Evolutionary conservation across 2,329 filamentous ascomycete species (phyloP).

Genomic region (Knufia petricola): DNA sequence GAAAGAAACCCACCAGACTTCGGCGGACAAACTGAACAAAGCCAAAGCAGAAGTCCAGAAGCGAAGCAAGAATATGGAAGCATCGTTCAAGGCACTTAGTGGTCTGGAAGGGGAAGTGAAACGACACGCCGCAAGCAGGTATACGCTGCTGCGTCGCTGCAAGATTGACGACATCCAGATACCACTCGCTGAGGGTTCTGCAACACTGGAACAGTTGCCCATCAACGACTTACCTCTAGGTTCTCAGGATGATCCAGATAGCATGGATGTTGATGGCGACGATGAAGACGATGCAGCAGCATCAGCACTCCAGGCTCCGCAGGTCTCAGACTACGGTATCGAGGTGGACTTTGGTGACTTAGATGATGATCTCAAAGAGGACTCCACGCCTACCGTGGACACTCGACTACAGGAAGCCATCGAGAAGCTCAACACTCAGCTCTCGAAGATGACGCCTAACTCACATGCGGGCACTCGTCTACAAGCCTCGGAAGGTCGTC

Average conservation of each 20-base stretch:
- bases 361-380: conserved; percentile 70
- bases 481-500: conserved; percentile 71
- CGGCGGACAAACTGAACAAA: conserved; percentile 65
- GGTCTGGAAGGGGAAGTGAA: conserved; percentile 77
- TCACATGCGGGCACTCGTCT: conserved; percentile 91
- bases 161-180: conserved; percentile 88
- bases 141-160: conserved; percentile 74
- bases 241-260: conserved; percentile 78
- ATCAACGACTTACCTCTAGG: conserved; percentile 70
- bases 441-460: conserved; percentile 93
- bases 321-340: conserved; percentile 74
- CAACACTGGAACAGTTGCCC: conserved; percentile 66
- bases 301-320: conserved; percentile 45
- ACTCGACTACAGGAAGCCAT: conserved; percentile 70
- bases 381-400: conserved; percentile 64
- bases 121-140: conserved; percentile 73
- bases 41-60: conserved; percentile 73
- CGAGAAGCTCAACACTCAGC: conserved; percentile 59
- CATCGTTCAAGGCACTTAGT: conserved; percentile 62
- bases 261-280: conserved; percentile 59
- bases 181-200: conserved; percentile 64
- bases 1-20: conserved; percentile 57
- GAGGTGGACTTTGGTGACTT: conserved; percentile 75
- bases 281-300: conserved; percentile 32
- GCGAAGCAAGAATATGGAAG: conserved; percentile 73